Evolutionary conservation across 2,329 filamentous ascomycete species (phyloP).

Genomic region (Colletotrichum lentis): DNA sequence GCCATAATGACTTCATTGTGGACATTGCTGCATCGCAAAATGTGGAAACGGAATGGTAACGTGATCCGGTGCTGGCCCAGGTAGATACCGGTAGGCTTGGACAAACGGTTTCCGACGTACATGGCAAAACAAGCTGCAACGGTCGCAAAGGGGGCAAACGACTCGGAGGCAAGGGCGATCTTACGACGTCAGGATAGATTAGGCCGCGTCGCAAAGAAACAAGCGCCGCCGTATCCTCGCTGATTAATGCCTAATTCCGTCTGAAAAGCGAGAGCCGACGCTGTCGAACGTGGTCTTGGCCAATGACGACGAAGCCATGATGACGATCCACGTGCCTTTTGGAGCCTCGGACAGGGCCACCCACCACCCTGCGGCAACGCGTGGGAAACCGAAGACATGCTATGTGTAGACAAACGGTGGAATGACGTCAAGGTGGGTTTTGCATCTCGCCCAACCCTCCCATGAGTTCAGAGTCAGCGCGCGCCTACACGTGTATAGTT

Average conservation of each 20-base stretch:
- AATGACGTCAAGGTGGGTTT: constrained; percentile 32
- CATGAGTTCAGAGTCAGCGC: constrained; percentile 11
- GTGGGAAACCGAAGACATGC: constrained; percentile 9
- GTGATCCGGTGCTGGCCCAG: background rate
- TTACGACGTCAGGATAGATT: constrained; percentile 27
- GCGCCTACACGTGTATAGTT: too few relatives aligned
- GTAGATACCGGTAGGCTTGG: too few relatives aligned
- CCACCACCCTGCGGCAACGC: background rate
- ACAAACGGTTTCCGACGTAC: constrained; percentile 1
- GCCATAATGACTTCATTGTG: constrained; percentile 37
- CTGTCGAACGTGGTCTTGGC: constrained; percentile 5
- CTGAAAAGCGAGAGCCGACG: constrained; percentile 1
- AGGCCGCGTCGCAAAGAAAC: constrained; percentile 11
- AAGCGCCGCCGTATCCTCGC: background rate
- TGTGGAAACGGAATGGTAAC: constrained; percentile 24
- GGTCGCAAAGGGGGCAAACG: background rate
- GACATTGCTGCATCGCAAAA: constrained; percentile 27
- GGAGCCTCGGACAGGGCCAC: constrained; percentile 4
- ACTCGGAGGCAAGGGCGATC: background rate
- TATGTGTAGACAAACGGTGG: background rate
- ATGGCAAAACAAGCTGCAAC: constrained; percentile 2
- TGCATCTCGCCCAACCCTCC: constrained; percentile 8
- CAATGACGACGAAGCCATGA: constrained; percentile 6
- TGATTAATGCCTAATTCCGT: constrained; percentile 4
- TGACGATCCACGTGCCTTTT: constrained; percentile 21